phyloP scores from a whole-genome alignment of 2,329 filamentous ascomycete genomes.

The Dactylellina sp. region DNA sequence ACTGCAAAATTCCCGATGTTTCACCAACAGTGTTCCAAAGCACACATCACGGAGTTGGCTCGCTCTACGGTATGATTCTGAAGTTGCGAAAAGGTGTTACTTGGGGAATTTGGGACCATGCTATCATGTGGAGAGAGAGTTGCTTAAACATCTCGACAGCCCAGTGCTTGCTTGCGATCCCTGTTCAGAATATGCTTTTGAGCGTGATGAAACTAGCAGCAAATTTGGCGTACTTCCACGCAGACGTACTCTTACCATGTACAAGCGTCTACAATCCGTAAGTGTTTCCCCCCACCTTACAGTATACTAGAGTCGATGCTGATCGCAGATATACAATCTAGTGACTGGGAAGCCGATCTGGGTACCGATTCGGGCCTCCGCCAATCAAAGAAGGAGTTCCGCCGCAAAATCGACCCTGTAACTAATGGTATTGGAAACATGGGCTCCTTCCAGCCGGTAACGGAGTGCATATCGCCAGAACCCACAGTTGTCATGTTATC shows the following conservation, averaged over 20 bases:
- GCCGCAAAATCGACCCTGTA: conserved; percentile 73
- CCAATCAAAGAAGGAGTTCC: conserved; percentile 70
- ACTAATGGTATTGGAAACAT: conserved; percentile 75
- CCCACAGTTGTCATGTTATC: conserved; percentile 76
- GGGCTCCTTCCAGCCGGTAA: conserved; percentile 72
- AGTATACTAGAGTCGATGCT: neutral
- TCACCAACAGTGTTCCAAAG: conserved; percentile 73
- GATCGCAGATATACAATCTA: conserved; percentile 4
- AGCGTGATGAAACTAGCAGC: conserved; percentile 67
- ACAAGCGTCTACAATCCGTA: conserved; percentile 73
- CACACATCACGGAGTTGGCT: conserved; percentile 73
- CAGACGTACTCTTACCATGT: conserved; percentile 72
- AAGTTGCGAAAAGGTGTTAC: conserved; percentile 72
- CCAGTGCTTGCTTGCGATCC: conserved; percentile 67
- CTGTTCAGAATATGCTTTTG: conserved; percentile 67
- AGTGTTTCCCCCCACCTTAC: conserved; percentile 8
- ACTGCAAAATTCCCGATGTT: conserved; percentile 70
- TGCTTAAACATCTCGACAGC: conserved; percentile 68
- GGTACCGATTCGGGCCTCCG: conserved; percentile 71
- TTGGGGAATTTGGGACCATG: conserved; percentile 74
- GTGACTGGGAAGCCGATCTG: conserved; percentile 73
- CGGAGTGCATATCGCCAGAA: conserved; percentile 70
- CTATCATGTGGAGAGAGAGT: conserved; percentile 72
- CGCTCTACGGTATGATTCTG: conserved; percentile 72
- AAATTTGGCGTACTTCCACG: conserved; percentile 68